Evolutionary conservation across 805 yeast genomes (phyloP), one percentile per base, ranked within the genome.

Genomic region (Komagataella pseudopastoris): DNA sequence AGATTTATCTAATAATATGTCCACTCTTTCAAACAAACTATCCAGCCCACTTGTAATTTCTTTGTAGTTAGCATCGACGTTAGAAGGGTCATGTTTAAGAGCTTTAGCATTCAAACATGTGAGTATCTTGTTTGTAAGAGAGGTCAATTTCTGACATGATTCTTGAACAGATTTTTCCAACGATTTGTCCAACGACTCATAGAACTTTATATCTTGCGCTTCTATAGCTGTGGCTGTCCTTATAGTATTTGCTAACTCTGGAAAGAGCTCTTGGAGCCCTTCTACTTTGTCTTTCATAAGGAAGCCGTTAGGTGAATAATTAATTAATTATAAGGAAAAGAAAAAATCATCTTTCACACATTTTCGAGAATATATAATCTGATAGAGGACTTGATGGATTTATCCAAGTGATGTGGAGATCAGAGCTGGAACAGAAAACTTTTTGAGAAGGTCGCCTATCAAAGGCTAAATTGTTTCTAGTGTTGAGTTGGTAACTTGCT

Each of bases 191-290:
- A 88, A 60, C 48, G 86, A 79, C 48, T 74, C 74, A 63, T 81
- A 79, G 60, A 90, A 93, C 30, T 75, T 78, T n/a, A 89, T 74
- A 68, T 91, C 98, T 52, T 85, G 85, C 0, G 88, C 78, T 2
- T 86, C 85, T 46, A 90, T 64, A 2, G 85, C 80, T 3, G 83
- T 71, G 0, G 95, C 74, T 2, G 84, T 76, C 54, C 95, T 71
- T 45, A 86, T 78, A 3, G 82, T 69, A 8, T 75, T 70, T 49
- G 78, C 72, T n/a, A 81, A 68, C 52, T 72, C 64, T 8, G 81
- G 77, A 17, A 45, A 45, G 17, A 23, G 16, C 24, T 45, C 47
- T 23, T 45, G 47, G n/a, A 45, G 22, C 7, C 24, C 47, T 20
- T 22, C 22, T 23, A 45, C 16, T 20, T 45, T 45, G 22, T 45